phyloP scores from a whole-genome alignment of 805 yeast species.

The Zygotorulaspora chibaensis region DNA sequence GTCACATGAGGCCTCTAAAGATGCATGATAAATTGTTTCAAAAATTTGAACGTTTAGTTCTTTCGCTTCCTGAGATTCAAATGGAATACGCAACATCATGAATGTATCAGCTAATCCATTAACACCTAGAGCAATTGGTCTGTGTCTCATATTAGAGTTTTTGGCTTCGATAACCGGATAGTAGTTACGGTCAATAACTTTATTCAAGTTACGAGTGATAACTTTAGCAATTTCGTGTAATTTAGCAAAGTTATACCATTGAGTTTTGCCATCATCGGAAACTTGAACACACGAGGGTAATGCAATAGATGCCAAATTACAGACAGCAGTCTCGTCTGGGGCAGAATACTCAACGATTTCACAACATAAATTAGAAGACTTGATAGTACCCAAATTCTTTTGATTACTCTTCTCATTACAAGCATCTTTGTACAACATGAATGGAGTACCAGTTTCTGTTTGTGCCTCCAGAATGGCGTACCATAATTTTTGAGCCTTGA shows the following conservation, averaged over 20 bases:
- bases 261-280: constrained; percentile 41
- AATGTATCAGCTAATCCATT: constrained; percentile 94
- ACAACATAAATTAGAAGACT: constrained; percentile 90
- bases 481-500: constrained; percentile 91
- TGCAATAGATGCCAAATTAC: constrained; percentile 89
- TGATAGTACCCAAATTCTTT: constrained; percentile 85
- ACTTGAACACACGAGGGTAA: constrained; percentile 69
- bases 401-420: constrained; percentile 87
- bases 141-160: constrained; percentile 69
- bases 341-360: constrained; percentile 91
- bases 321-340: constrained; percentile 91
- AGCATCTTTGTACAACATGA: constrained; percentile 88
- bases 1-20: constrained; percentile 82
- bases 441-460: constrained; percentile 95
- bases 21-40: constrained; percentile 94
- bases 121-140: constrained; percentile 98
- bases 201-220: constrained; percentile 72
- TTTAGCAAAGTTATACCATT: constrained; percentile 63
- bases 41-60: constrained; percentile 76
- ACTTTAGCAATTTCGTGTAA: constrained; percentile 77
- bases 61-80: constrained; percentile 78
- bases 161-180: constrained; percentile 81
- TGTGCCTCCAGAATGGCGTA: constrained; percentile 83
- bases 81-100: constrained; percentile 74
- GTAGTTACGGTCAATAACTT: constrained; percentile 75